Evolutionary conservation across 257 asterid species (phyloP).

Genomic region (Lithospermum erythrorhizon): DNA sequence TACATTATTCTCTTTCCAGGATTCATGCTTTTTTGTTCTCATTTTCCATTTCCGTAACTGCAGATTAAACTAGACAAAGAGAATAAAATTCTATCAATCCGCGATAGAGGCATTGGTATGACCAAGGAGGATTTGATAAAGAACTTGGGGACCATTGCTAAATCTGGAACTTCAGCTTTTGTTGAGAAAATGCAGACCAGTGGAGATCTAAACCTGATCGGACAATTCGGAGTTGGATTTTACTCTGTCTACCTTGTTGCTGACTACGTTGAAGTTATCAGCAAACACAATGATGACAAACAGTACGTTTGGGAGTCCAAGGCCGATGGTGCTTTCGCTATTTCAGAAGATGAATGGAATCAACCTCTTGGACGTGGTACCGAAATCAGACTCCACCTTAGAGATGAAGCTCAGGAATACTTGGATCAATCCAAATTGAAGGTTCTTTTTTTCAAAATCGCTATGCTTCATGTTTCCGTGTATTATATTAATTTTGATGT

Average conservation of each 20-base stretch:
- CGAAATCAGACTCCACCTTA: constrained; percentile 77
- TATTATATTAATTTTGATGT: too few relatives aligned
- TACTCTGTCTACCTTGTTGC: constrained; percentile 94
- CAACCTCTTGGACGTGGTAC: constrained; percentile 97
- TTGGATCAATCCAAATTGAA: constrained; percentile 67
- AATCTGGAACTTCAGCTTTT: constrained; percentile 98
- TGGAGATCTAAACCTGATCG: constrained; percentile 89
- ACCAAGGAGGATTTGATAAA: constrained; percentile 91
- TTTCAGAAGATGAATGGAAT: constrained; percentile 78
- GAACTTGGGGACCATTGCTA: constrained; percentile 96
- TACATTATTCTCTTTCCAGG: too few relatives aligned
- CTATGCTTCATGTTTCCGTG: too few relatives aligned
- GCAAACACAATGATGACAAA: constrained; percentile 86
- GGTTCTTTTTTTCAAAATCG: too few relatives aligned
- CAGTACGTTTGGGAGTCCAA: constrained; percentile 96
- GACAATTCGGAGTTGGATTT: constrained; percentile 97
- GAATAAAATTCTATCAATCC: constrained; percentile 74
- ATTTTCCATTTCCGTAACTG: too few relatives aligned
- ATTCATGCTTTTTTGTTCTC: too few relatives aligned
- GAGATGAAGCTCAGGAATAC: constrained; percentile 91
- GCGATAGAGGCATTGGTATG: constrained; percentile 96
- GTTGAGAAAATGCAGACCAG: constrained; percentile 95
- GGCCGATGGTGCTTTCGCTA: constrained; percentile 93
- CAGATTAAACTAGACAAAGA: constrained; percentile 93
- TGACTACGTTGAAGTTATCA: constrained; percentile 85